Evolutionary conservation across 1,284 basidiomycete genomes (phyloP), one percentile per base, ranked within the genome.

Genomic region (Phaffia rhodozyma): DNA sequence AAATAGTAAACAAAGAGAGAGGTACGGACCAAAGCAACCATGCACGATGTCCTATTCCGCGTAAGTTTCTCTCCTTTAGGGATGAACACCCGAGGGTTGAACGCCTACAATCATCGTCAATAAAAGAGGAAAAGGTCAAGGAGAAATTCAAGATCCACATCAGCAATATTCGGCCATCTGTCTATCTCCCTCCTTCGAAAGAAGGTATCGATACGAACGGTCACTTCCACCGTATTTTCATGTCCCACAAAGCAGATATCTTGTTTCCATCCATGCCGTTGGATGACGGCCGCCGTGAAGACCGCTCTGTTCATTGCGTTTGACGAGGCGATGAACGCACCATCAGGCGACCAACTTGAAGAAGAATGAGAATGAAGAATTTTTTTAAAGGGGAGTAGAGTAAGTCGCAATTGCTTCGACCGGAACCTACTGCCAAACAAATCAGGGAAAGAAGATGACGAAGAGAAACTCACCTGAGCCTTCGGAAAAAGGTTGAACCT

Each of bases 261-360:
- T 7, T 87, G 87, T 2, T 84, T 84, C 91, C 91, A 96, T 6
- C 84, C 81, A 57, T 86, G 85, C 38, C 94, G 81, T 6, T 89
- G 86, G 68, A 97, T 91, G 30, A 98, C 91, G 16, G 91, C 91
- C 2, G 93, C 92, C 57, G 97, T 94, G 74, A 98, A 99, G 9
- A 98, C 92, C 62, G 91, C 93, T 3, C 92, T 92, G 74, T 96
- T 97, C 69, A 93, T 97, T 3, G 94, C 92, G 71, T 98, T 98
- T 0, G 93, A 94, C 1, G 92, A 88, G 5, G 93, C 91, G 67
- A 99, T 89, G 72, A 96, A 90, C 7, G 91, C 89, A n/a, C 96
- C 96, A 74, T 98, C 96, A 2, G 94, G 94, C 1, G 93, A 96
- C 96, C 94, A 99, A 71, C 92, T 96, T 69, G 25, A 54, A 65